Base-by-base conservation (phyloP, 1,139 yeast genomes). In the Blastobotrys arbuscula region DNA sequence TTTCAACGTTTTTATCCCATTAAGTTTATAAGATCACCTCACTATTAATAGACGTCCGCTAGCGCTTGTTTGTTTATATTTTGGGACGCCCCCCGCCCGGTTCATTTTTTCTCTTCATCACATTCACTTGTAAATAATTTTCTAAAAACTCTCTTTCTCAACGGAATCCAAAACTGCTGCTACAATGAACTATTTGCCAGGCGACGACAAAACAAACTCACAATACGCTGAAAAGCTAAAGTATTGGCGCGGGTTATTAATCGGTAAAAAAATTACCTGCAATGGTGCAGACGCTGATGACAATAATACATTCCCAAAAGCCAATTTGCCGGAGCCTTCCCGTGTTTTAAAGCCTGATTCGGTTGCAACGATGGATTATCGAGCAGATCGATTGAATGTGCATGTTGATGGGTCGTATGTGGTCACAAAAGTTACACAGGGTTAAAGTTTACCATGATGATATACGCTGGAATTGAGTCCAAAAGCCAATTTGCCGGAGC, bases 341-440 rank as follows among this genome's bases (percentile, higher is more conserved):
- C 31, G 52, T 12, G 52, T 49, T n/a, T 31, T 49, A 7, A 30
- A 44, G 9, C 52, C 52, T 15, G 36, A 28, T 26, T 30, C 39
- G 2, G 36, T 42, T 5, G 46, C 42, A 10, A 49, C 52, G 10
- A 42, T 49, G 50, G 52, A 49, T 16, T 46, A 19, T n/a, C 21
- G 46, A 12, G 41, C 47, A 2, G 38, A 43, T 36, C 20, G 52
- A 38, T 39, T 49, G 36, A 46, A 46, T n/a, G 48, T 46, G n/a
- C 21, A 38, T 18, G 50, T 49, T 10, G 50, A 46, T 24, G 24
- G n/a, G 3, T 5, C 9, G 20, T 13, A 20, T 26, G 30, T 24
- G 36, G 46, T 43, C 13, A 12, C 16, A 18, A 39, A 39, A 13
- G 42, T 39, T 4, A 30, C 30, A 6, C 7, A 13, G 5, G 42